A percentile compares a stretch with the other conserved stretches of the same genome.
These are phyloP conservation scores for Huntiella savannae DNA, from an alignment of 2,329 filamentous ascomycete genomes.

Conservation along the genomic window DNA sequence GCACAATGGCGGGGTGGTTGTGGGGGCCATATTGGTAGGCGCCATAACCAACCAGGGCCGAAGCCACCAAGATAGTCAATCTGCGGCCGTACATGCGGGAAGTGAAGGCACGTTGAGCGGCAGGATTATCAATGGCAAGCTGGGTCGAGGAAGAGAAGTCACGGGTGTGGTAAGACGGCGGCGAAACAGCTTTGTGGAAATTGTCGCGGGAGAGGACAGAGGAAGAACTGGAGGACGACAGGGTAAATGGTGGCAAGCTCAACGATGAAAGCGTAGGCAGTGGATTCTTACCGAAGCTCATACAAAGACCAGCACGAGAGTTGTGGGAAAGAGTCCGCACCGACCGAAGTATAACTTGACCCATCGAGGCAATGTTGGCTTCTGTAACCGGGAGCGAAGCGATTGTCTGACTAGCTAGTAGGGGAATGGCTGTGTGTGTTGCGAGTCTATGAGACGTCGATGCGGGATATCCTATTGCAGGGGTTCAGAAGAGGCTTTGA, in stretches of 20 bases:
- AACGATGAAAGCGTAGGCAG: background rate
- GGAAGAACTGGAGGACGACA: background rate
- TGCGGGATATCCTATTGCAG: background rate
- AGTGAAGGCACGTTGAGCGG: constrained; percentile 21
- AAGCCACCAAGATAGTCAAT: constrained; percentile 46
- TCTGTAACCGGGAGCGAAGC: background rate
- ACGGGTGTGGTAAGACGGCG: background rate
- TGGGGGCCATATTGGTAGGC: constrained; percentile 45
- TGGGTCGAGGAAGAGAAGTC: background rate
- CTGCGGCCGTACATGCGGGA: constrained; percentile 62
- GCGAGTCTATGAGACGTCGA: background rate
- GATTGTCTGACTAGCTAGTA: background rate
- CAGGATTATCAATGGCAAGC: background rate
- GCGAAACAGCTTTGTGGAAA: background rate
- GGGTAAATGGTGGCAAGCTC: background rate
- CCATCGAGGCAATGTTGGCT: constrained; percentile 5
- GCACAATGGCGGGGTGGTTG: constrained; percentile 15
- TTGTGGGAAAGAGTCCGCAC: constrained; percentile 8
- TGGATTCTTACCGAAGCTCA: background rate
- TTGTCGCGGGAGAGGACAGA: background rate
- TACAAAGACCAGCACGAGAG: constrained; percentile 1
- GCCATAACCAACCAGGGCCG: constrained; percentile 52
- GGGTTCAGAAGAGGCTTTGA: too few species aligned
- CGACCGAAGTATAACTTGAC: constrained; percentile 7
- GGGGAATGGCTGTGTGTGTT: background rate